Base-by-base conservation (phyloP, 2,329 filamentous ascomycete species). In the Phialocephala subalpina region DNA sequence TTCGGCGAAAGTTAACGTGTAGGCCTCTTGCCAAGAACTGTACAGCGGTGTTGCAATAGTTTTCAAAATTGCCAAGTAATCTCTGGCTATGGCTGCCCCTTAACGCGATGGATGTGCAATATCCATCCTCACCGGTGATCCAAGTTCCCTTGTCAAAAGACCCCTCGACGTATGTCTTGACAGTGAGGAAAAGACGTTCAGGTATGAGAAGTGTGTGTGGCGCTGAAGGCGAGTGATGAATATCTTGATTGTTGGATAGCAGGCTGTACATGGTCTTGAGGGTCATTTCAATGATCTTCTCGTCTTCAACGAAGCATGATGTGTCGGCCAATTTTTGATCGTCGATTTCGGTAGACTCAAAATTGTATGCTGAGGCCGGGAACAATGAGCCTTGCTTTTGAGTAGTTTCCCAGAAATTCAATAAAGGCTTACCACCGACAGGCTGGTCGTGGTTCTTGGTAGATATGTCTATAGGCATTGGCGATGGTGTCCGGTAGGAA, bases 1-100 rank as follows among this genome's bases (percentile, higher is more conserved):
- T 55, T 27, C 64, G 64, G 49, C 68, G 66, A 65, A 65, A 70
- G 55, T 65, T 52, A 18, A 60, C 52, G 56, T 40, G n/a, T 20
- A 57, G 64, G 29, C 61, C 57, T 20, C 49, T 63, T 52, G 60
- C 42, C 56, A 16, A 38, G 20, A 68, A 49, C 11, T 55, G 49
- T 0, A 53, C 58, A 62, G 68, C 60, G 20, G 62, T 47, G 42
- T 42, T 52, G 53, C 58, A 70, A 42, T 64, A 68, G 4, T 42
- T 52, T 22, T 62, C 59, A 40, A 70, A 70, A 16, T 63, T 57
- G n/a, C 18, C n/a, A 38, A 16, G 22, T 14, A 7, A 62, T 27
- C 14, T 29, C 2, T 27, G 3, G 5, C 9, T 18, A 1, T 1
- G 12, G 59, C 27, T 27, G 16, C n/a, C 25, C 3, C 33, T 58